These are phyloP conservation scores for Alternaria sp. DNA, from an alignment of 2,329 filamentous ascomycete genomes.

Conservation along the genomic window DNA sequence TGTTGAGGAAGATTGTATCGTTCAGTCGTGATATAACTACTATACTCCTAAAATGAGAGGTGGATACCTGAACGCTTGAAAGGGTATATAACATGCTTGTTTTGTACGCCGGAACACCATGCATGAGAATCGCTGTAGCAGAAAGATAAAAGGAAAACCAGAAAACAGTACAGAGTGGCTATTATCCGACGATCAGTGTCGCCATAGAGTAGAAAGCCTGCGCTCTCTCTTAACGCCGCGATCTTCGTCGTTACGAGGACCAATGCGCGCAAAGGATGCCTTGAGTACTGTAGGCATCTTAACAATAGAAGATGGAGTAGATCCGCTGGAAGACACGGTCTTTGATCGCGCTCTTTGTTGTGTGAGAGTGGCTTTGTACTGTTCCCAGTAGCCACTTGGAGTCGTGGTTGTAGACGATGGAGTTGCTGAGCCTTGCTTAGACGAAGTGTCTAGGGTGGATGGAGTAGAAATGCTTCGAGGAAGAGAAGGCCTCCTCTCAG, in stretches of 20 bases:
- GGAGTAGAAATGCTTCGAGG: slow-evolving; percentile 3
- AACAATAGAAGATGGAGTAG: slow-evolving; percentile 12
- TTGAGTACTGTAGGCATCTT: slow-evolving; percentile 15
- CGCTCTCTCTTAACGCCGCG: slow-evolving; percentile 23
- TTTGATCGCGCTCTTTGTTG: slow-evolving; percentile 17
- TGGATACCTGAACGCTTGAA: not conserved
- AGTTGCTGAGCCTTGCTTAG: slow-evolving; percentile 1
- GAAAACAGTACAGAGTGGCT: not conserved
- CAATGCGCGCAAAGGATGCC: slow-evolving; percentile 16
- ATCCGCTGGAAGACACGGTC: not conserved
- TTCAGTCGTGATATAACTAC: not conserved
- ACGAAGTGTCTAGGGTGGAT: not conserved
- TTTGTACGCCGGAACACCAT: slow-evolving; percentile 5
- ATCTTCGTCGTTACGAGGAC: slow-evolving; percentile 14
- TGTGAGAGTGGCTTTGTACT: slow-evolving; percentile 21
- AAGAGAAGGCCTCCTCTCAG: slow-evolving; percentile 7
- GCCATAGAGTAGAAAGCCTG: slow-evolving; percentile 23
- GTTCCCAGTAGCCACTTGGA: slow-evolving; percentile 22
- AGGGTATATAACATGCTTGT: slow-evolving; percentile 32
- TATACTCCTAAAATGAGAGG: not conserved
- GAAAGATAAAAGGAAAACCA: not conserved
- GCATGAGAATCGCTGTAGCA: not conserved
- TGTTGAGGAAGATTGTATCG: not conserved
- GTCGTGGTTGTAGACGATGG: slow-evolving; percentile 5
- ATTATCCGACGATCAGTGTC: slow-evolving; percentile 1